Base-by-base conservation (phyloP, 2,329 filamentous ascomycete species). In the Pseudocercospora musae region DNA sequence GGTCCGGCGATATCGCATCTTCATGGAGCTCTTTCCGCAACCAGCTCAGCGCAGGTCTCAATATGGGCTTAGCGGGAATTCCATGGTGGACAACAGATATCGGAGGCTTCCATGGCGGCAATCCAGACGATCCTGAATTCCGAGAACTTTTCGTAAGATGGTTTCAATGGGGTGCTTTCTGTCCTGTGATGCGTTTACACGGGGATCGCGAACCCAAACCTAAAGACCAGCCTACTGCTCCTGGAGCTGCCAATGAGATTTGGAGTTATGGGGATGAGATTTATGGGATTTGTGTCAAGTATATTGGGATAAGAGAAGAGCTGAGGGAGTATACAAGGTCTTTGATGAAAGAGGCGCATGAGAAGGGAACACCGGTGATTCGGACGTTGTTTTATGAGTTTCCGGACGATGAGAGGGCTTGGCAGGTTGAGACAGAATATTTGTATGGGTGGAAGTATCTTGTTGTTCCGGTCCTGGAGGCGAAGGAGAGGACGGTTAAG, bases 11-110 rank as follows among this genome's bases (percentile, higher is more conserved):
- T 68, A 87, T 89, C 62, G 87, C 86, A 0, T 85, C 82, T 0
- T 86, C 84, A 0, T 89, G 87, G 87, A 73, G 72, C 2, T 85
- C 80, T 25, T 78, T 89, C 53, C 80, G 84, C 3, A 81, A 84
- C 62, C 86, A 89, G 71, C 76, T 89, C 2, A 79, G 84, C 0
- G 87, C 87, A 0, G 87, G 87, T 0, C 75, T 89, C 20, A 87
- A 87, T 70, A 88, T 88, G 83, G 87, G 85, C 0, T 54, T 89
- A 4, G 79, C 85, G 0, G 87, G 87, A 0, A 79, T 89, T 9
- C 82, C 85, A 0, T 89, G 86, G 86, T 89, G 85, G 85, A 89
- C 87, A 0, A 89, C 87, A 0, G 87, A 89, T 67, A 89, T 89
- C 57, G 87, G 87, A 1, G 87, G 87, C 0, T 89, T 90, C 69